A percentile compares a stretch with the other conserved stretches of the same genome.
Conservation (phyloP, 2,329 filamentous ascomycete genomes). For the Stylonectria norvegica region DNA sequence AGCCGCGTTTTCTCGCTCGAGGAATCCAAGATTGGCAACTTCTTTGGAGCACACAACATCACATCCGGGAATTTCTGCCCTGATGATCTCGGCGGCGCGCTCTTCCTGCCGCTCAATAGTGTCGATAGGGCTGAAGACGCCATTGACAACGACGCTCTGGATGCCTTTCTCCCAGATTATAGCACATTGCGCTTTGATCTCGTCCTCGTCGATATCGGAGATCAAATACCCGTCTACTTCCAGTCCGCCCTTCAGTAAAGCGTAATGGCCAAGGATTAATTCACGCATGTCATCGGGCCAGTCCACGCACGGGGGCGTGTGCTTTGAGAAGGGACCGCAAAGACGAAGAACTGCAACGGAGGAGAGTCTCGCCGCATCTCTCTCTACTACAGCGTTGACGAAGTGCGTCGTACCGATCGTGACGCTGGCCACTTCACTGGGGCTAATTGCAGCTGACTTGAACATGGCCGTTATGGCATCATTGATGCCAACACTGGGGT, state of each 20-base stretch:
- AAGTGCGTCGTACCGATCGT: constrained; percentile 58
- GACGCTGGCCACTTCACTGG: constrained; percentile 43
- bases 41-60: constrained; percentile 51
- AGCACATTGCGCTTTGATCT: constrained; percentile 39
- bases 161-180: constrained; percentile 42
- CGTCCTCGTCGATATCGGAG: constrained; percentile 40
- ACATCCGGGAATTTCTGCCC: constrained; percentile 35
- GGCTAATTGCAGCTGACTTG: constrained; percentile 28
- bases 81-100: constrained; percentile 41
- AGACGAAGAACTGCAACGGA: constrained; percentile 53
- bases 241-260: constrained; percentile 47
- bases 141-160: constrained; percentile 45
- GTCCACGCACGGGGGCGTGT: constrained; percentile 50
- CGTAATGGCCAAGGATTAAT: constrained; percentile 45
- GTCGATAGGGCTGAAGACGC: constrained; percentile 54
- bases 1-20: constrained; percentile 63
- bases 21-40: constrained; percentile 51
- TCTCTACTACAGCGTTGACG: constrained; percentile 56
- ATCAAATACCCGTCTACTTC: constrained; percentile 51
- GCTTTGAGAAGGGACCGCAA: constrained; percentile 51
- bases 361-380: constrained; percentile 45
- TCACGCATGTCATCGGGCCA: constrained; percentile 49
- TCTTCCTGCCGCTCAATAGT: constrained; percentile 47
- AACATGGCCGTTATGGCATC: constrained; percentile 45
- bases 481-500: constrained; percentile 46